Base-by-base conservation (phyloP, 192 early-diverging fungal species). In the Entomortierella chlamydospora region DNA sequence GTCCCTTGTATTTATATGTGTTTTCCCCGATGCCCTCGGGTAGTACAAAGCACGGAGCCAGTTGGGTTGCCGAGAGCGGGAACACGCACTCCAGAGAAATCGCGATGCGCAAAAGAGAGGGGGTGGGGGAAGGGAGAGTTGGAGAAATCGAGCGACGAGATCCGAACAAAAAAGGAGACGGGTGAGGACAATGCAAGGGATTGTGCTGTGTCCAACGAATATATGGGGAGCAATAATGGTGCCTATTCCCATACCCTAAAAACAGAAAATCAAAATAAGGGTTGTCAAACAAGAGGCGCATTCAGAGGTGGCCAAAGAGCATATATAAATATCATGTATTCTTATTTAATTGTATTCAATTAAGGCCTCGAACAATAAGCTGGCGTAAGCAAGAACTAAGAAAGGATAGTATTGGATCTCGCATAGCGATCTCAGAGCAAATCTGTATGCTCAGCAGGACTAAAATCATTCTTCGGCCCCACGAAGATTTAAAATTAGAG, bases 151-250 rank as follows among this genome's bases (percentile, higher is more conserved):
- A 39, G 7, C 25, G 26, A 28, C 39, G 23, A 53, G 49, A 49
- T 13, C 25, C 23, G n/a, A 29, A 61, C 22, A 63, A 23, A 23
- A 49, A 41, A 39, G 52, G 66, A 37, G 54, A 67, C 28, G 54
- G 62, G 20, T 30, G 47, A 51, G 58, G 42, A 50, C 28, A 51
- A 64, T 66, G 64, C 64, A 66, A 65, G 64, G 64, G 64, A 56
- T 55, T 31, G 17, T 54, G 15, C 5, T 37, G 28, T 31, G 5
- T 41, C 1, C 6, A 10, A 18, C 6, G n/a, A 61, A 60, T 50
- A 50, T 66, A 43, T 64, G 34, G 15, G 42, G 33, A 43, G 49
- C 57, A 52, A 17, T 9, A 11, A 43, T 57, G 22, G n/a, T n/a
- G n/a, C n/a, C 58, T 6, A 41, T 39, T 20, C 17, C 34, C 1